Evolutionary conservation across 805 yeast species (phyloP).

Genomic region (Millerozyma acaciae): DNA sequence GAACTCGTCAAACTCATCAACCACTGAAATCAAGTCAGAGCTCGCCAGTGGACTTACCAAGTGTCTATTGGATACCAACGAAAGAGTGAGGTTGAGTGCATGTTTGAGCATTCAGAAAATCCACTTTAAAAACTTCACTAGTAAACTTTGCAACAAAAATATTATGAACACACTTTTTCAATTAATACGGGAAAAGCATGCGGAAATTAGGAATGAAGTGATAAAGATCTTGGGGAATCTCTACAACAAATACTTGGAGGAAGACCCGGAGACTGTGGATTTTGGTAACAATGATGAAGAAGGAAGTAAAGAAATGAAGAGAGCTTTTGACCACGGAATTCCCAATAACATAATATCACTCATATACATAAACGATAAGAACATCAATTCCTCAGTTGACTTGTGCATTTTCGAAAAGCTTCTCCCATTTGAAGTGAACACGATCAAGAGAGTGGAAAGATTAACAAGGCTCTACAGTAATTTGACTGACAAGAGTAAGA

Average conservation of each 20-base stretch:
- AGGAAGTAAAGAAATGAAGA: slow-evolving; percentile 24
- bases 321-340: slow-evolving; percentile 40
- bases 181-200: slow-evolving; percentile 67
- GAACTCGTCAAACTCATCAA: slow-evolving; percentile 38
- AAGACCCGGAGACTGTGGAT: slow-evolving; percentile 18
- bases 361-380: slow-evolving; percentile 68
- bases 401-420: slow-evolving; percentile 53
- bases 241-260: slow-evolving; percentile 44
- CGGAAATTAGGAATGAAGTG: slow-evolving; percentile 58
- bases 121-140: slow-evolving; percentile 43
- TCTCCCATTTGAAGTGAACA: slow-evolving; percentile 50
- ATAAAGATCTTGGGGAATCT: slow-evolving; percentile 52
- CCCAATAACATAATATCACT: slow-evolving; percentile 66
- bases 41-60: slow-evolving; percentile 53
- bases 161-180: slow-evolving; percentile 55
- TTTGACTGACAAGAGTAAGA: slow-evolving; percentile 55
- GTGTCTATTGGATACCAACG: slow-evolving; percentile 72
- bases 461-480: slow-evolving; percentile 44
- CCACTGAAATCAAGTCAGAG: slow-evolving; percentile 42
- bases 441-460: slow-evolving; percentile 48
- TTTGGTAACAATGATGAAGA: slow-evolving; percentile 25
- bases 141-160: slow-evolving; percentile 42
- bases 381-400: slow-evolving; percentile 66
- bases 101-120: slow-evolving; percentile 49
- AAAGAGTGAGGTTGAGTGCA: slow-evolving; percentile 62